Evolutionary conservation across 176 grass and related monocot species (phyloP).

Genomic region (Puccinellia tenuiflora): DNA sequence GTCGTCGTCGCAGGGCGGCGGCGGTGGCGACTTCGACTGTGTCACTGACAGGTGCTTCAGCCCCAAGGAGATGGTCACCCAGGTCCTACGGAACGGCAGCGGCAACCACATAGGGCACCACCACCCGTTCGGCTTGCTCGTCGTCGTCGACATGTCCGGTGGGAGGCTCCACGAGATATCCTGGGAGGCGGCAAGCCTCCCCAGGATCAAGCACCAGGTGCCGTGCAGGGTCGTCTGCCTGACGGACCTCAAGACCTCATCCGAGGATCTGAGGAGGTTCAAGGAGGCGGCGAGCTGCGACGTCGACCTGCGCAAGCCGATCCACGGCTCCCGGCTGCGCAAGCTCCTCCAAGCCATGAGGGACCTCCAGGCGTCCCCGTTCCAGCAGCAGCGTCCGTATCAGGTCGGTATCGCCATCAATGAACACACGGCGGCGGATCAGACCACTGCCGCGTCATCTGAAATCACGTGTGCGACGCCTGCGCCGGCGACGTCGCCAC

Average conservation of each 20-base stretch:
- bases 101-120: neutral
- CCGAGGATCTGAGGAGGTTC: constrained; percentile 29
- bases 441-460: neutral
- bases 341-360: neutral
- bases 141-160: constrained; percentile 37
- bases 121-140: constrained; percentile 18
- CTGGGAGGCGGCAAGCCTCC: constrained; percentile 1
- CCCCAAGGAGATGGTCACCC: constrained; percentile 29
- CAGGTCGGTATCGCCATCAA: neutral
- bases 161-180: constrained; percentile 7
- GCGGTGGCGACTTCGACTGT: neutral
- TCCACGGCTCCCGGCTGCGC: constrained; percentile 56
- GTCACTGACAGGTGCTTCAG: constrained; percentile 21
- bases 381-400: neutral
- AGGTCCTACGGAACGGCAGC: constrained; percentile 15
- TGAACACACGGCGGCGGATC: neutral
- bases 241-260: constrained; percentile 29
- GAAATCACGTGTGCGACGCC: neutral
- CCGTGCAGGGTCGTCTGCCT: constrained; percentile 46
- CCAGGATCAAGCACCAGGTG: neutral
- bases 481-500: neutral
- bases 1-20: neutral
- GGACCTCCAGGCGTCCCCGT: neutral
- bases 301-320: constrained; percentile 48
- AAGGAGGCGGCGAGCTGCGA: constrained; percentile 2